Base-by-base conservation (phyloP, 2,329 filamentous ascomycete species). In the Metarhizium anisopliae region DNA sequence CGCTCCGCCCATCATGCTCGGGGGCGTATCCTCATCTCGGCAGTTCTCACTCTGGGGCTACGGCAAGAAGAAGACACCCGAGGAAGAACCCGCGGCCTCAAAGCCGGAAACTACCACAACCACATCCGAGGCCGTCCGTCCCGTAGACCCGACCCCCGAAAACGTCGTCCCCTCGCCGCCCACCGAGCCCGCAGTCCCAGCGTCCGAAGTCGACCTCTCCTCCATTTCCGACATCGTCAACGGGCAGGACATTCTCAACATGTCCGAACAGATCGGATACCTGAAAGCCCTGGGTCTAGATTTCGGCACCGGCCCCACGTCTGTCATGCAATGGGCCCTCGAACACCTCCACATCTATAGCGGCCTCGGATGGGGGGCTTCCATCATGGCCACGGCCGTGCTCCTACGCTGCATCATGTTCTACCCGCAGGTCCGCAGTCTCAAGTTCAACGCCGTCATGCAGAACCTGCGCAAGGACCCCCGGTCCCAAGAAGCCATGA, bases 201-300 rank as follows among this genome's bases (percentile, higher is more conserved):
- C 68, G 38, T 60, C 67, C 59, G 65, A 70, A n/a, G 49, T 68
- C 60, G 68, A 71, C 61, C 62, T 73, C 55, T 60, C 65, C 52
- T 61, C 66, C 43, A 66, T 72, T 52, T 62, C 66, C 60, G 64
- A 69, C 55, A 61, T 71, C 49, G 70, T 71, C 59, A 67, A 72
- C 52, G 67, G 70, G 51, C 65, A 70, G 56, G 72, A 77, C 54
- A 71, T 82, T 55, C 77, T 84, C 58, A 73, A 80, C 59, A 81
- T 90, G 59, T 83, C 87, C 40, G 87, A 93, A 65, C 77, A 83
- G 52, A 82, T 95, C 57, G 94, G 94, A 59, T 96, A 92, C 66
- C 76, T 99, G 57, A 83, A 89, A 62, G 79, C 83, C 6, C 77
- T 97, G 11, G 94, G 94, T 3, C 75, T 99, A 25, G 89, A 97